Base-by-base conservation (phyloP, 1,139 yeast species). In the Ogataea hybrid region DNA sequence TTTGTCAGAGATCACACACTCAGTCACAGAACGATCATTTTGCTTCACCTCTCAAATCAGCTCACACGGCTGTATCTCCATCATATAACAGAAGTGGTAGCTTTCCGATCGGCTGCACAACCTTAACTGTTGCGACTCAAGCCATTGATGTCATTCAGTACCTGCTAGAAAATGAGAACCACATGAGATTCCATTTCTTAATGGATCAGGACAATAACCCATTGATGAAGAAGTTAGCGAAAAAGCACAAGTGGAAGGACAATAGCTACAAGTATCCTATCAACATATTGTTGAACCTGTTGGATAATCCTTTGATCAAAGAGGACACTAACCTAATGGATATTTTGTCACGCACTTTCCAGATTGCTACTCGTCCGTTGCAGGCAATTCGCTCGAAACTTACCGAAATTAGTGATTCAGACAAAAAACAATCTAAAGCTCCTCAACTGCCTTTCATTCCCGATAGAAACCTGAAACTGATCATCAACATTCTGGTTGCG, bases 271-370 rank as follows among this genome's bases (percentile, higher is more conserved):
- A 72, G 56, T 87, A 73, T 61, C 95, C 96, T 1, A 75, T 90
- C 51, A 89, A 88, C 58, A 67, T 77, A 39, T 65, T 90, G 28
- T 67, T 90, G 41, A 67, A 69, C 17, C 62, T 90, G 23, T 68
- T 90, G 45, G 86, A 81, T 32, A 79, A 81, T 46, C 71, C 73
- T 9, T 59, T 81, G 11, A 77, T 89, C 36, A 76, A 77, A 25
- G 86, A 83, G 44, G 95, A 85, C 58, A 80, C 84, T 12, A 77
- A 80, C 4, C 71, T 88, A 49, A 76, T 89, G 79, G 96, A 89
- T 56, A 66, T 81, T 29, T 67, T 88, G 30, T 84, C 96, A 0
- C 70, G 86, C 43, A 77, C 88, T 9, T 69, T 89, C 34, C 92
- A 85, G 56, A 78, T 83, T 35, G 79, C 94, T 6, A 84, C 95